phyloP scores from a whole-genome alignment of 257 asterid species.

The Solanum pimpinellifolium region DNA sequence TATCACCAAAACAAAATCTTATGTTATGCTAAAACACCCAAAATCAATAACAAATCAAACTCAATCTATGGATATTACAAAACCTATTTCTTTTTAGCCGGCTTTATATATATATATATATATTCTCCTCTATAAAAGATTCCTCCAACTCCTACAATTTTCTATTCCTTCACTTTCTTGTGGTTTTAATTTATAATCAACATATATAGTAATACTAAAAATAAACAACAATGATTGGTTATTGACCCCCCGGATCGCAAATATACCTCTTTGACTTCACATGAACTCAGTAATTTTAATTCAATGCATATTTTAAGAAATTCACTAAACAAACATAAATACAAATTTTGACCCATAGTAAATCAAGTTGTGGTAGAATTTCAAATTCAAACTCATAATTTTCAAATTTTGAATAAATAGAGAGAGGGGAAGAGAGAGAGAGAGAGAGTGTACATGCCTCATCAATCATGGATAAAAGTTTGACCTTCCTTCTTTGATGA shows the following conservation, averaged over 20 bases:
- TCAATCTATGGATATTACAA: slow-evolving; percentile 13
- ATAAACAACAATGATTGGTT: slow-evolving; percentile 34
- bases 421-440: not conserved
- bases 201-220: slow-evolving; percentile 15
- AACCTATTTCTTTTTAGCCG: slow-evolving; percentile 34
- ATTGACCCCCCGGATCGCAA: not conserved
- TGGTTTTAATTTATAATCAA: slow-evolving; percentile 10
- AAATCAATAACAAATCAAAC: slow-evolving; percentile 4
- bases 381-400: not conserved
- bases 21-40: not conserved
- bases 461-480: slow-evolving; percentile 87
- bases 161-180: not conserved
- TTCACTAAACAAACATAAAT: not conserved
- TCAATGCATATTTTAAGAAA: not conserved
- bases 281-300: not conserved
- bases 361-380: not conserved
- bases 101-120: slow-evolving; percentile 3
- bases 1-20: not conserved
- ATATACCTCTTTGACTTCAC: not conserved
- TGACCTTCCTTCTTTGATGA: slow-evolving; percentile 95
- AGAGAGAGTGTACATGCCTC: slow-evolving; percentile 52
- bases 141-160: slow-evolving; percentile 31
- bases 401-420: not conserved
- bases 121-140: slow-evolving; percentile 6
- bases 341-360: not conserved